Conservation (phyloP, 2,329 filamentous ascomycete species). For the Fusarium abutilonis region DNA sequence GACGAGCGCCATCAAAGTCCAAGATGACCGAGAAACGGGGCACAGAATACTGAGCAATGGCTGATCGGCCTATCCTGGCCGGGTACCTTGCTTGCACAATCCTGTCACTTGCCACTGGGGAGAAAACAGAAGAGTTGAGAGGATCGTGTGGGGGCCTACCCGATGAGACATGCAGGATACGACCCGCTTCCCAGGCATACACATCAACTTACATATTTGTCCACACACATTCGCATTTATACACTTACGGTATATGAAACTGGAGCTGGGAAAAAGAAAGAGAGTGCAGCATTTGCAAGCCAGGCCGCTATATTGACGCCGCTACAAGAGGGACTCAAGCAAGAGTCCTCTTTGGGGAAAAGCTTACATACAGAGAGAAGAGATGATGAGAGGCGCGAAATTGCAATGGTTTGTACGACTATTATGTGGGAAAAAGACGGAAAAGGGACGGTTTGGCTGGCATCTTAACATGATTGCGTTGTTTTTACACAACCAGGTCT, state of each 20-base stretch:
- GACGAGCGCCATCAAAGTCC: constrained; percentile 52
- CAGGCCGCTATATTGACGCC: constrained; percentile 14
- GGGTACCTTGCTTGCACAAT: constrained; percentile 41
- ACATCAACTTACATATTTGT: constrained; percentile 33
- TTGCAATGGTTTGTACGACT: constrained; percentile 38
- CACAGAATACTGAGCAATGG: constrained; percentile 43
- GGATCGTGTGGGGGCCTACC: constrained; percentile 18
- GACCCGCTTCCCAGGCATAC: constrained; percentile 23
- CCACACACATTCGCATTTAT: constrained; percentile 35
- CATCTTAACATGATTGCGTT: constrained; percentile 29
- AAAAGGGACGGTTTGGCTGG: constrained; percentile 15
- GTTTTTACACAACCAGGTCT: constrained; percentile 27
- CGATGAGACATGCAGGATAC: constrained; percentile 39
- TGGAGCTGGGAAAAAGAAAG: constrained; percentile 31
- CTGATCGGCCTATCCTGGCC: constrained; percentile 12
- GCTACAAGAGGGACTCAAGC: constrained; percentile 9
- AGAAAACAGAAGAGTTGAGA: constrained; percentile 27
- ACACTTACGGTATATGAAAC: constrained; percentile 29
- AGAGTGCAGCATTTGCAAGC: constrained; percentile 15
- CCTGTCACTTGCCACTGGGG: constrained; percentile 17
- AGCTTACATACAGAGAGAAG: constrained; percentile 5
- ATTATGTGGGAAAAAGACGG: constrained; percentile 12
- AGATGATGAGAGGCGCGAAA: constrained; percentile 9
- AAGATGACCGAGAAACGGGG: constrained; percentile 49
- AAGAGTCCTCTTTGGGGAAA: constrained; percentile 20